Base-by-base conservation (phyloP, 1,284 basidiomycete species). In the Papiliotrema flavescens region DNA sequence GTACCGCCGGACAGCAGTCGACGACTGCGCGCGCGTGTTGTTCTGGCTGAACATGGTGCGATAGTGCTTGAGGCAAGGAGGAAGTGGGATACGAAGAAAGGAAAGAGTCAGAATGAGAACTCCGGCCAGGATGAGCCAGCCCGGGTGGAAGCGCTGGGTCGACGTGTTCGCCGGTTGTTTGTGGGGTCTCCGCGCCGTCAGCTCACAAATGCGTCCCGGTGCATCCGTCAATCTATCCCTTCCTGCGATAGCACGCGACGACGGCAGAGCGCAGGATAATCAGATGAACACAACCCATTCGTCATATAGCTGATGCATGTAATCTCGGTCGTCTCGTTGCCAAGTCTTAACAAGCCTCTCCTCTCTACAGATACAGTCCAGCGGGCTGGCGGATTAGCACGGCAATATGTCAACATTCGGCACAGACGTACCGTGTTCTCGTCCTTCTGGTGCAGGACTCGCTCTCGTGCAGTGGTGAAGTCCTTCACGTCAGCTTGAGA, bases 361-460 rank as follows among this genome's bases (percentile, higher is more conserved):
- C 23, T 40, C 34, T 41, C 54, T 65, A 74, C 57, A 74, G 60
- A 54, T 74, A 74, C 62, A 74, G 60, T 43, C 73, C 71, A 37
- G 71, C 73, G 19, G 71, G 71, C 60, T 61, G 47, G 28, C 5
- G 39, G 6, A n/a, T 40, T 40, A 40, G 39, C 39, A 5, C 7
- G 15, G 39, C 35, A n/a, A n/a, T n/a, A 32, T 11, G 6, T 5
- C 28, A 32, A 32, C 5, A 11, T 11, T 6, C 11, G 28, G 28
- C 28, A 32, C 28, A 4, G 6, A 69, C 70, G 62, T 53, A 74
- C 72, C 36, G 90, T 90, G 61, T 91, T 90, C 79, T 95, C 91
- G 75, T 92, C 92, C 84, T 94, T 95, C 77, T 88, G 82, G 79
- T 94, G 92, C 47, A 94, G 72, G 53, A 90, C 91, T 83, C 93